Evolutionary conservation across 2,329 filamentous ascomycete species (phyloP).

Genomic region (Fusarium nematophilum): DNA sequence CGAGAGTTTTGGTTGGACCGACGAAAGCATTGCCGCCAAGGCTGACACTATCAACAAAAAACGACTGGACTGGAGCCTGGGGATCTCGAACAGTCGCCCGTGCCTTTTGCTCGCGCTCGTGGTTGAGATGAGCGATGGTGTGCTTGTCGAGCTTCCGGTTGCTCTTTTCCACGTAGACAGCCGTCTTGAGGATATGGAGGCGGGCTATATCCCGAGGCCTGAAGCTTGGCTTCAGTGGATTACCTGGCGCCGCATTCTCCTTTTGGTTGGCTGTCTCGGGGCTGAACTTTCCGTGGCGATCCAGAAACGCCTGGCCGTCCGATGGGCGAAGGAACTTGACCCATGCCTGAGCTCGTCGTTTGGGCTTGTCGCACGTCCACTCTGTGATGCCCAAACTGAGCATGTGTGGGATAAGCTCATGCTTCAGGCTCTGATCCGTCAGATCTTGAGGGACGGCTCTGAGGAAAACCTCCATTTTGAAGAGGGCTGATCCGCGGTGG

Average conservation of each 20-base stretch:
- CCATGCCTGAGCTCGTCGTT: slow-evolving; percentile 48
- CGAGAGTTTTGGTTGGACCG: slow-evolving; percentile 44
- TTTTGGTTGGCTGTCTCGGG: neutral
- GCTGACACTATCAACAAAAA: slow-evolving; percentile 45
- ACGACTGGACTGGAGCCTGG: slow-evolving; percentile 34
- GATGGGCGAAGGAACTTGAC: slow-evolving; percentile 55
- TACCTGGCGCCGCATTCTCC: slow-evolving; percentile 6
- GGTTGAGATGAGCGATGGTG: slow-evolving; percentile 43
- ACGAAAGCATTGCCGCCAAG: slow-evolving; percentile 63
- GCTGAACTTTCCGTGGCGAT: slow-evolving; percentile 46
- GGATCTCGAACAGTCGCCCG: slow-evolving; percentile 9
- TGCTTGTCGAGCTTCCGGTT: slow-evolving; percentile 44
- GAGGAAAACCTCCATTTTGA: slow-evolving; percentile 60
- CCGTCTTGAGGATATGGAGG: slow-evolving; percentile 45
- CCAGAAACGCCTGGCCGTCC: slow-evolving; percentile 58
- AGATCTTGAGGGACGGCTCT: slow-evolving; percentile 56
- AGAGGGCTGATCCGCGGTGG: neutral
- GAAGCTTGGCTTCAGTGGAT: neutral
- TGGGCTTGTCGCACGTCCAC: slow-evolving; percentile 58
- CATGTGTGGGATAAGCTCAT: slow-evolving; percentile 56
- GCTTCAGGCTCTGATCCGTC: slow-evolving; percentile 50
- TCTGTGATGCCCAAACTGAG: slow-evolving; percentile 53
- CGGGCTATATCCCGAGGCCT: slow-evolving; percentile 40
- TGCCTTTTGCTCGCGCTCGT: slow-evolving; percentile 42
- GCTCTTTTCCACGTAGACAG: slow-evolving; percentile 49